phyloP scores from a whole-genome alignment of 1,284 basidiomycete species.

The Termitomyces sp. region DNA sequence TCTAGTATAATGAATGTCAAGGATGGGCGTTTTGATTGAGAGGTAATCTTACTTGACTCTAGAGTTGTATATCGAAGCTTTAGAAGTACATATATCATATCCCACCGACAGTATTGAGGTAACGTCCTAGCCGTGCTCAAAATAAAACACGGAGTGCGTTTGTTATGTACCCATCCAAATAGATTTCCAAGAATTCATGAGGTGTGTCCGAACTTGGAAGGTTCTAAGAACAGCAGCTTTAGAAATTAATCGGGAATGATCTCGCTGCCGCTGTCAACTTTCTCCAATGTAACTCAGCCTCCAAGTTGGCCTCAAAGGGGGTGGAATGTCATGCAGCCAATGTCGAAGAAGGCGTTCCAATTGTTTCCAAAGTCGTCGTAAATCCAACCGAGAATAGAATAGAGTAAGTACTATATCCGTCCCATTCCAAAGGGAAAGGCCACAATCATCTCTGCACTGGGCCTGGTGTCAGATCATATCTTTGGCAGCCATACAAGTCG shows the following conservation, averaged over 20 bases:
- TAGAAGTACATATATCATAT: background rate
- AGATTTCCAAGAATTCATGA: background rate
- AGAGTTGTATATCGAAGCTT: background rate
- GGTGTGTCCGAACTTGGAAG: background rate
- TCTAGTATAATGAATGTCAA: background rate
- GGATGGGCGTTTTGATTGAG: background rate
- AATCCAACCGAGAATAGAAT: too few species aligned
- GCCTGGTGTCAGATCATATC: background rate
- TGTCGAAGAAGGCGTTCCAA: background rate
- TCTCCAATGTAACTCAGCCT: too few species aligned
- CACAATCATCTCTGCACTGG: too few species aligned
- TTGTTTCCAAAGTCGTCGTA: background rate
- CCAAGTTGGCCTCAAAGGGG: too few species aligned
- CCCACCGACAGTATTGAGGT: background rate
- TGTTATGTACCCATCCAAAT: background rate
- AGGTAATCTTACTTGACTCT: background rate
- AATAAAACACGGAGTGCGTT: background rate
- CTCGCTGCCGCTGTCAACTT: background rate
- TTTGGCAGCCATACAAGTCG: background rate
- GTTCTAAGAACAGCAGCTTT: background rate
- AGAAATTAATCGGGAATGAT: too few species aligned
- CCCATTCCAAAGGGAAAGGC: too few species aligned
- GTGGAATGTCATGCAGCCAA: too few species aligned
- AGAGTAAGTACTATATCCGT: too few species aligned
- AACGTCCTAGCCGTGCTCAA: background rate